phyloP scores from a whole-genome alignment of 1,284 basidiomycete genomes.

The Pascua sp. region DNA sequence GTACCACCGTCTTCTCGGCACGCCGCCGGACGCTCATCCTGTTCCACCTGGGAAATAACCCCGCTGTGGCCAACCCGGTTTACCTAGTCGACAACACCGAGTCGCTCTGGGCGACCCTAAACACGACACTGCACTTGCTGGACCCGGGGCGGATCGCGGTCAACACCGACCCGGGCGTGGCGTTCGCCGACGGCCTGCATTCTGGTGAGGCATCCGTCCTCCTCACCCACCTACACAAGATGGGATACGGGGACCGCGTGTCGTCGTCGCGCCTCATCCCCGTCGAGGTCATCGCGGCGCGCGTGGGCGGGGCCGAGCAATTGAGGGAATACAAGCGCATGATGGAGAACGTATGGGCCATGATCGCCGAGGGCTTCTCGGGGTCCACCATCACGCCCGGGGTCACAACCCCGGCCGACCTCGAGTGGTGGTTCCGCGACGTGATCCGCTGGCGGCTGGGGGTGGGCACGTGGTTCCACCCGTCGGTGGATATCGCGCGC shows the following conservation, averaged over 20 bases:
- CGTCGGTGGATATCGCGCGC: slow-evolving; percentile 53
- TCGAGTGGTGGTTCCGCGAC: slow-evolving; percentile 59
- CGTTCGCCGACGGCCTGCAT: slow-evolving; percentile 57
- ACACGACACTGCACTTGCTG: slow-evolving; percentile 43
- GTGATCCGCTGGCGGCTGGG: slow-evolving; percentile 51
- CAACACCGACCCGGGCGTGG: slow-evolving; percentile 54
- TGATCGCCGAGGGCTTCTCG: slow-evolving; percentile 58
- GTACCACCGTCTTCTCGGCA: slow-evolving; percentile 54
- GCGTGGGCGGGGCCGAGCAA: slow-evolving; percentile 48
- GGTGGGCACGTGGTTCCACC: slow-evolving; percentile 55
- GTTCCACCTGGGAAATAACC: slow-evolving; percentile 55
- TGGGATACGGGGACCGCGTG: slow-evolving; percentile 52
- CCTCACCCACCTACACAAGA: slow-evolving; percentile 48
- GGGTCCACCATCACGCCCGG: slow-evolving; percentile 51
- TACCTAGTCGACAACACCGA: slow-evolving; percentile 57
- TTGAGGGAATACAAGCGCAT: slow-evolving; percentile 52
- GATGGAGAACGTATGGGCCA: slow-evolving; percentile 57
- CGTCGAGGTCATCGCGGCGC: slow-evolving; percentile 55
- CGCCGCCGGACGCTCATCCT: slow-evolving; percentile 56
- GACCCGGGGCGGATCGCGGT: slow-evolving; percentile 53
- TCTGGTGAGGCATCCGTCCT: slow-evolving; percentile 54
- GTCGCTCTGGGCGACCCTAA: slow-evolving; percentile 54
- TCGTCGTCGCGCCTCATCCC: slow-evolving; percentile 54
- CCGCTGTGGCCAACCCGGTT: slow-evolving; percentile 50
- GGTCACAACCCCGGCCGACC: slow-evolving; percentile 54